These are phyloP conservation scores for Dictyostelium firmibasis DNA, from an alignment of 78 protist genomes.

Conservation along the genomic window DNA sequence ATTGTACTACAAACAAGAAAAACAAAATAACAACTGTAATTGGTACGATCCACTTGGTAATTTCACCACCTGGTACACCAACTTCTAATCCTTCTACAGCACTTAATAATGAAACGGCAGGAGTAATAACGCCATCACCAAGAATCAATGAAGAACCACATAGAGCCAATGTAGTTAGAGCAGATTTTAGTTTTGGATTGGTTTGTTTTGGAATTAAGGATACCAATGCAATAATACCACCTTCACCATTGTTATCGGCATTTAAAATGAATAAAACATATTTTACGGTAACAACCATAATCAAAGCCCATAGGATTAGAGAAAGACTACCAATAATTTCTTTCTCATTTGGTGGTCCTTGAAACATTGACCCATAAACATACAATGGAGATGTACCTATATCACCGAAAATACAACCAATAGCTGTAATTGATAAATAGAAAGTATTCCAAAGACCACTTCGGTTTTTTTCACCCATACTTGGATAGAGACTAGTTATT, in stretches of 20 bases:
- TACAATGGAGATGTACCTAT: slow-evolving; percentile 29
- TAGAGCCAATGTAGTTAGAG: background rate
- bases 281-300: slow-evolving; percentile 5
- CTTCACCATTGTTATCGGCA: slow-evolving; percentile 50
- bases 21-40: slow-evolving; percentile 35
- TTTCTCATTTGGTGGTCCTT: background rate
- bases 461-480: background rate
- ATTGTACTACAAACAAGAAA: background rate
- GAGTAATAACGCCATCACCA: slow-evolving; percentile 35
- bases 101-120: slow-evolving; percentile 14
- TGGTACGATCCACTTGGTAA: slow-evolving; percentile 15
- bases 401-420: slow-evolving; percentile 24
- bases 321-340: slow-evolving; percentile 10
- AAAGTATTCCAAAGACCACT: background rate
- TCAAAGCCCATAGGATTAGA: slow-evolving; percentile 20
- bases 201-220: background rate
- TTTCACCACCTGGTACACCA: background rate
- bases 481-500: background rate
- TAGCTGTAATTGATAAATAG: background rate
- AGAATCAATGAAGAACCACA: slow-evolving; percentile 28
- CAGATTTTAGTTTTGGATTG: background rate
- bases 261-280: slow-evolving; percentile 13
- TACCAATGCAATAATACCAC: slow-evolving; percentile 17
- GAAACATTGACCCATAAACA: background rate
- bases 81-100: slow-evolving; percentile 15